Conservation (phyloP, 2,329 filamentous ascomycete species). For the Cadophora gregata region DNA sequence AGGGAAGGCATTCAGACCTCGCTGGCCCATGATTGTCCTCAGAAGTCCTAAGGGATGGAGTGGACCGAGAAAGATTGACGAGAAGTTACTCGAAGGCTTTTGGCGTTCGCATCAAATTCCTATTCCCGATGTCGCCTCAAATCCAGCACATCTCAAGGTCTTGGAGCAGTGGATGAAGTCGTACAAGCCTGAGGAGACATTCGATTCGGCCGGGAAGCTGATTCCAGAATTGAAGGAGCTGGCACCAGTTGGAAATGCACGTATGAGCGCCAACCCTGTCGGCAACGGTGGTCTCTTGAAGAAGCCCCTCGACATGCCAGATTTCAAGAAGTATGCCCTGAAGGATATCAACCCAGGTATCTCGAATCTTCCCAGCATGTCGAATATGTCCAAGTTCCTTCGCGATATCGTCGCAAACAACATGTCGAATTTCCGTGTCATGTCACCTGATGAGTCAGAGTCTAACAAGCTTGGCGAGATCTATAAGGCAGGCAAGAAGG, state of each 20-base stretch:
- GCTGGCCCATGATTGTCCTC: slow-evolving; percentile 81
- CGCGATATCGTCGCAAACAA: slow-evolving; percentile 72
- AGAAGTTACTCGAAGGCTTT: slow-evolving; percentile 75
- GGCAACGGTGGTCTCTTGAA: slow-evolving; percentile 73
- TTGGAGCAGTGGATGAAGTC: slow-evolving; percentile 80
- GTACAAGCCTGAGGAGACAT: slow-evolving; percentile 76
- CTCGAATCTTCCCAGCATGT: slow-evolving; percentile 67
- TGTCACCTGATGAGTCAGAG: slow-evolving; percentile 81
- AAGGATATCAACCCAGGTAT: slow-evolving; percentile 65
- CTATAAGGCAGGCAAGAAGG: slow-evolving; percentile 78
- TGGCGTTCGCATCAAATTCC: slow-evolving; percentile 82
- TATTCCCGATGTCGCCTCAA: slow-evolving; percentile 71
- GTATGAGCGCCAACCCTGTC: slow-evolving; percentile 81
- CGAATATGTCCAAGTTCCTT: slow-evolving; percentile 70
- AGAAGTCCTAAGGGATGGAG: slow-evolving; percentile 84
- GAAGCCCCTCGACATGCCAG: slow-evolving; percentile 71
- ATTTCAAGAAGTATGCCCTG: slow-evolving; percentile 72
- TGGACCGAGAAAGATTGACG: slow-evolving; percentile 72
- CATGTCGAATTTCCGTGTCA: slow-evolving; percentile 72
- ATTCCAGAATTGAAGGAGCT: slow-evolving; percentile 67
- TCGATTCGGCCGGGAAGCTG: slow-evolving; percentile 67
- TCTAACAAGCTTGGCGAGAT: slow-evolving; percentile 78
- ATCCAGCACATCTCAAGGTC: slow-evolving; percentile 67
- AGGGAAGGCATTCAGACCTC: slow-evolving; percentile 71
- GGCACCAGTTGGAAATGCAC: slow-evolving; percentile 66